These are phyloP conservation scores for Rhododendron ferrugineum DNA, from an alignment of 148 eudicot genomes.

Conservation along the genomic window DNA sequence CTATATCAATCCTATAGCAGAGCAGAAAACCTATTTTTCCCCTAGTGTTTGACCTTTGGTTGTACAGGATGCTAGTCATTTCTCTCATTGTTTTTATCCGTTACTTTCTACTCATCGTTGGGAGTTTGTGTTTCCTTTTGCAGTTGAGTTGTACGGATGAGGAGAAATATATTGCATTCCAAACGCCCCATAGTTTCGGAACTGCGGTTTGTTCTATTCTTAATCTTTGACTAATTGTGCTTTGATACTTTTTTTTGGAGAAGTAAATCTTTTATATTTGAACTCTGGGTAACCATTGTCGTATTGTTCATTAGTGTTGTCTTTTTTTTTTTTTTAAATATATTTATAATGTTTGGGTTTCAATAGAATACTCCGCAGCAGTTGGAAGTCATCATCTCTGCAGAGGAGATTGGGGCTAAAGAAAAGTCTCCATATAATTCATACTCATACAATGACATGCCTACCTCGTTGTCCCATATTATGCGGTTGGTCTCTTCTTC, in stretches of 20 bases:
- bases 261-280: background rate
- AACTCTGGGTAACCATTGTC: background rate
- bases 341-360: conserved; percentile 6
- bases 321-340: background rate
- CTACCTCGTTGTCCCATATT: conserved; percentile 48
- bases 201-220: conserved; percentile 41
- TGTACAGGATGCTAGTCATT: background rate
- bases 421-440: conserved; percentile 64
- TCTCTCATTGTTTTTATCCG: background rate
- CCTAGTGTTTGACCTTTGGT: background rate
- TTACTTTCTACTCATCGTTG: background rate
- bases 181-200: conserved; percentile 32
- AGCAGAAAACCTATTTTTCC: background rate
- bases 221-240: conserved; percentile 7
- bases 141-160: conserved; percentile 59
- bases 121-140: conserved; percentile 12
- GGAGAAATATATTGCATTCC: conserved; percentile 56
- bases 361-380: conserved; percentile 46
- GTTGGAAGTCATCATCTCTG: conserved; percentile 61
- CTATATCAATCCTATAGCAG: background rate
- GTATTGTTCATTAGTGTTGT: background rate
- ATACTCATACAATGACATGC: conserved; percentile 47
- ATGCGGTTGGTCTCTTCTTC: conserved; percentile 28
- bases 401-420: conserved; percentile 68
- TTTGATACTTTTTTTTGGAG: background rate